phyloP scores from a whole-genome alignment of 768 basidiomycete species.

The Termitomyces bulborhizus region DNA sequence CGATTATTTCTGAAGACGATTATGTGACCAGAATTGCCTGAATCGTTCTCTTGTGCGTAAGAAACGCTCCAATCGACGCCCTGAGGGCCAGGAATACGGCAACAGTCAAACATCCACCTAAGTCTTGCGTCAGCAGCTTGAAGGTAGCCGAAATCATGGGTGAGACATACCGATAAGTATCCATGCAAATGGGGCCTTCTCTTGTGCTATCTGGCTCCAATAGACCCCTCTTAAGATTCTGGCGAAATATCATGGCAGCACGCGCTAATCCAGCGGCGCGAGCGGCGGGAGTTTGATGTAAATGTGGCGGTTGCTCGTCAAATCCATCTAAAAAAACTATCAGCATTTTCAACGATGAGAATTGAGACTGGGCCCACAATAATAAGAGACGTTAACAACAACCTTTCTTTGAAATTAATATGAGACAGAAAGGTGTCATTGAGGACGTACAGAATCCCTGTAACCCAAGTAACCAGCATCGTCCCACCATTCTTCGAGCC shows the following conservation, averaged over 20 bases:
- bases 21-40: slow-evolving; percentile 68
- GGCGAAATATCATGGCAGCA: slow-evolving; percentile 68
- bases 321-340: slow-evolving; percentile 61
- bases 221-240: slow-evolving; percentile 59
- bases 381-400: slow-evolving; percentile 91
- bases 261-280: slow-evolving; percentile 71
- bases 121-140: not conserved
- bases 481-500: slow-evolving; percentile 97
- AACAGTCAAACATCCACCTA: slow-evolving; percentile 93
- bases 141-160: not conserved
- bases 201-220: slow-evolving; percentile 59
- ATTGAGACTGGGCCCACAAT: slow-evolving; percentile 46
- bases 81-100: slow-evolving; percentile 67
- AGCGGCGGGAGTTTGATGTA: slow-evolving; percentile 49
- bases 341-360: not conserved
- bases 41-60: slow-evolving; percentile 51
- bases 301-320: slow-evolving; percentile 54
- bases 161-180: slow-evolving; percentile 64
- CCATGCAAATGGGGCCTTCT: slow-evolving; percentile 78
- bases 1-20: slow-evolving; percentile 82
- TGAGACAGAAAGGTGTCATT: not conserved
- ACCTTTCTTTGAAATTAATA: slow-evolving; percentile 32
- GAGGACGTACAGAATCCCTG: slow-evolving; percentile 64
- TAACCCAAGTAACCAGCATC: slow-evolving; percentile 77
- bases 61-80: slow-evolving; percentile 76